A percentile compares a stretch with the other conserved stretches of the same genome.
phyloP scores from a whole-genome alignment of 2,329 filamentous ascomycete genomes.

The Fusarium hostae region DNA sequence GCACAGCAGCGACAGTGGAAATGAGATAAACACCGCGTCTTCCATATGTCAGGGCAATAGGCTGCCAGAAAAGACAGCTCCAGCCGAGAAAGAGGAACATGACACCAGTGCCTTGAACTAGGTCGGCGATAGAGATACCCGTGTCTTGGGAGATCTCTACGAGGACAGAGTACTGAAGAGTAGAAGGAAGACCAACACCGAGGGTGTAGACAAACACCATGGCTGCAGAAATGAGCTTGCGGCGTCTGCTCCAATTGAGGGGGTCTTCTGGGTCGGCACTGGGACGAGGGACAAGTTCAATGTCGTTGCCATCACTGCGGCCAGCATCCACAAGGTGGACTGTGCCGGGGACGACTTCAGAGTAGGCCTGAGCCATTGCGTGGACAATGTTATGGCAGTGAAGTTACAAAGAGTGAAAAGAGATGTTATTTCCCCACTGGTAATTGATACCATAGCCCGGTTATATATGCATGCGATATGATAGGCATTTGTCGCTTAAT shows the following conservation, averaged over 20 bases:
- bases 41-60: neutral
- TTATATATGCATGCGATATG: neutral
- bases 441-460: too few relatives aligned
- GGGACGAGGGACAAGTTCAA: slow-evolving; percentile 3
- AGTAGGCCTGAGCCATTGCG: neutral
- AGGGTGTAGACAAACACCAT: neutral
- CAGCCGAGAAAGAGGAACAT: slow-evolving; percentile 8
- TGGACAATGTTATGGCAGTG: neutral
- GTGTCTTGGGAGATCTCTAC: neutral
- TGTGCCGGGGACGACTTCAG: neutral
- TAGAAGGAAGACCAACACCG: neutral
- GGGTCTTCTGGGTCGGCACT: slow-evolving; percentile 4
- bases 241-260: neutral
- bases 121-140: neutral
- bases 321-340: neutral
- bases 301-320: neutral
- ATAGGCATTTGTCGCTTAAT: neutral
- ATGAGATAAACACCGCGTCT: neutral
- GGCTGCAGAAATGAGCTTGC: neutral
- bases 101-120: neutral
- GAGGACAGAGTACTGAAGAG: neutral
- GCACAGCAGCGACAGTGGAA: neutral
- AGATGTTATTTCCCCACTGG: rapidly evolving
- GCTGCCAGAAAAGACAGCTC: slow-evolving; percentile 6
- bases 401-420: neutral